A percentile compares a stretch with the other conserved stretches of the same genome.
These are phyloP conservation scores for Oropetium thomaeum DNA, from an alignment of 176 grass and related monocot species.

Conservation along the genomic window DNA sequence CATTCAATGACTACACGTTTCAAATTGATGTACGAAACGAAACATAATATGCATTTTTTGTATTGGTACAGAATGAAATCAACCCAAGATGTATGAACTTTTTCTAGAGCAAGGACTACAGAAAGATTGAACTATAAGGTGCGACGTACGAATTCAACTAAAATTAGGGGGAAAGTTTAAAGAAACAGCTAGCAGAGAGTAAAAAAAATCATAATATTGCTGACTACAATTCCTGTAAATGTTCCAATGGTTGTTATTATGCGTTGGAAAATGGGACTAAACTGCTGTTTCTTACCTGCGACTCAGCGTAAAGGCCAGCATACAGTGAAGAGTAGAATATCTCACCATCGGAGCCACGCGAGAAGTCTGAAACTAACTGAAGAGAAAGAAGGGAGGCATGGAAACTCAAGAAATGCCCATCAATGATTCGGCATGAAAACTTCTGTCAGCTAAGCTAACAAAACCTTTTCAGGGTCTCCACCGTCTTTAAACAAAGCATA, in stretches of 20 bases:
- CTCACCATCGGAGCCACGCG: constrained; percentile 41
- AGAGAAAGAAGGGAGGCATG: neutral
- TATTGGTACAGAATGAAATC: neutral
- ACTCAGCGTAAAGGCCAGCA: constrained; percentile 79
- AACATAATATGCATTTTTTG: neutral
- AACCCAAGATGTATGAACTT: neutral
- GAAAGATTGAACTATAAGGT: neutral
- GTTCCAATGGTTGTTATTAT: neutral
- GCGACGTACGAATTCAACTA: neutral
- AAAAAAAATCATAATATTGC: neutral
- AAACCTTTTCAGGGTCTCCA: constrained; percentile 75
- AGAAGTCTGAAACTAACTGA: constrained; percentile 67
- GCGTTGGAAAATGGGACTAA: neutral
- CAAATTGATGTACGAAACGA: neutral
- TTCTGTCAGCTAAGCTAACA: neutral
- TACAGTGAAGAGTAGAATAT: constrained; percentile 86
- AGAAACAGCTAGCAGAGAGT: neutral
- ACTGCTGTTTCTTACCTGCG: constrained; percentile 38
- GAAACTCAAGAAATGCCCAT: neutral
- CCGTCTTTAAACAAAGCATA: constrained; percentile 73
- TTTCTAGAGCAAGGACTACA: neutral
- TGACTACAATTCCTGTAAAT: neutral
- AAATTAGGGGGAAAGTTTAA: neutral
- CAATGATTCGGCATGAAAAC: neutral
- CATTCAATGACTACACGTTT: neutral